Evolutionary conservation across 805 yeast genomes (phyloP).

Genomic region (Candida sithepensis): DNA sequence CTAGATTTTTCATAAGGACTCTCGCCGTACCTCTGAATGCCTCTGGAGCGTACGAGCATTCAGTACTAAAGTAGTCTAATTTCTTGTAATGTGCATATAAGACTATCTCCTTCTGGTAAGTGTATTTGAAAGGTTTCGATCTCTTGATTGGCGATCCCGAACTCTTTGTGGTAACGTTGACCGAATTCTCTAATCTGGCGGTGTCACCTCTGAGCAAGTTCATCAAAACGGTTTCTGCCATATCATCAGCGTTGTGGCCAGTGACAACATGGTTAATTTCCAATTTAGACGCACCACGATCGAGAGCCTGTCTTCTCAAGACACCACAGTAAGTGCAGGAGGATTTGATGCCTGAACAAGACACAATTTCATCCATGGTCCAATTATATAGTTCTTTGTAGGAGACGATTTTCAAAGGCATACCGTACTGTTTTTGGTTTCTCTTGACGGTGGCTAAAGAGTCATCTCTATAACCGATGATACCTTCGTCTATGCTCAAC

Average conservation of each 20-base stretch:
- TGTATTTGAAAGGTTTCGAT: constrained; percentile 92
- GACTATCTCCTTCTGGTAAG: constrained; percentile 96
- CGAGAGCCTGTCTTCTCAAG: constrained; percentile 91
- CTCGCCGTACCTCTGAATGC: constrained; percentile 98
- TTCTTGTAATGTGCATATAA: constrained; percentile 95
- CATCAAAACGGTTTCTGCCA: constrained; percentile 98
- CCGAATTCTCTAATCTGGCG: constrained; percentile 84
- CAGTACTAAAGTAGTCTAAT: constrained; percentile 93
- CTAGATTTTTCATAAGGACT: constrained; percentile 83
- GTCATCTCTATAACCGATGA: constrained; percentile 95
- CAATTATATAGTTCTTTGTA: constrained; percentile 89
- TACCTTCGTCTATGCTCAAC: constrained; percentile 93
- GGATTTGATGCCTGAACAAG: constrained; percentile 88
- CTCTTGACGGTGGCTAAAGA: constrained; percentile 95
- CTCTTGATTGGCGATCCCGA: constrained; percentile 87
- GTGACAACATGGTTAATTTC: constrained; percentile 90
- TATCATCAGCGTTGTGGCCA: constrained; percentile 98
- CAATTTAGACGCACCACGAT: constrained; percentile 87
- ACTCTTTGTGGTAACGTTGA: constrained; percentile 78
- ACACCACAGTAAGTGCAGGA: constrained; percentile 99
- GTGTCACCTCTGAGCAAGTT: constrained; percentile 94
- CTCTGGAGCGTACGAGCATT: constrained; percentile 97
- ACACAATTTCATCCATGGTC: constrained; percentile 98
- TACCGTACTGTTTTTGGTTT: constrained; percentile 66
- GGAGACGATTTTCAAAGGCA: constrained; percentile 50